Evolutionary conservation across 164 flowering plant species (phyloP), one percentile per base, ranked within the genome.

Genomic region (Aristolochia contorta): DNA sequence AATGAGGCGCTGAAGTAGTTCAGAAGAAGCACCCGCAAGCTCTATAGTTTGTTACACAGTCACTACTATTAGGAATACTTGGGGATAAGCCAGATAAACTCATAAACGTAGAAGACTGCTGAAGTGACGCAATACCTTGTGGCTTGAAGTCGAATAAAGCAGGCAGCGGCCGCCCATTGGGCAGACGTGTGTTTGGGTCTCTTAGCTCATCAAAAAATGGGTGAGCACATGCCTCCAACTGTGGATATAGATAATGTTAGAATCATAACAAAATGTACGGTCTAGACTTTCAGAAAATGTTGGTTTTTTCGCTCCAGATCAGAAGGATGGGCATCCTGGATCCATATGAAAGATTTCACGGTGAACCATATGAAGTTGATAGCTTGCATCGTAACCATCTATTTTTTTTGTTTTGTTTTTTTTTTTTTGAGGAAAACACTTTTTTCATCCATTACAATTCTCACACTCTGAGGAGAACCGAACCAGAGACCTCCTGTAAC

Each of bases 161-260:
- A n/a, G 98, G 96, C 27, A 92, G 67, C 1, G 80, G 77, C 32
- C 74, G 78, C 5, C 96, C 96, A 70, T 82, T 89, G 0, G 93
- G 88, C 73, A 92, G 77, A 68, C 76, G 72, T 47, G 81, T 72
- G 63, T 77, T 82, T 23, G 91, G 96, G 30, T 82, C 82, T 67
- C 98, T 75, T 80, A 92, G 75, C 27, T 82, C 91, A 66, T 92
- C 85, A 63, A 92, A 92, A 76, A 89, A 92, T 10, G 84, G 82
- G 69, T 92, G 98, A 12, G 86, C 85, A 65, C 96, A 92, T 37
- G 98, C 98, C 67, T 92, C 98, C 79, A 89, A 65, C 98, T 92
- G 79, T n/a, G 16, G 16, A 19, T 15, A 33, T 19, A 19, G 9
- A 6, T 19, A 41, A 3, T 16, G 25, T 56, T 37, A 10, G 14